Evolutionary conservation across 2,329 filamentous ascomycete genomes (phyloP).

Genomic region (Exophiala sp.): DNA sequence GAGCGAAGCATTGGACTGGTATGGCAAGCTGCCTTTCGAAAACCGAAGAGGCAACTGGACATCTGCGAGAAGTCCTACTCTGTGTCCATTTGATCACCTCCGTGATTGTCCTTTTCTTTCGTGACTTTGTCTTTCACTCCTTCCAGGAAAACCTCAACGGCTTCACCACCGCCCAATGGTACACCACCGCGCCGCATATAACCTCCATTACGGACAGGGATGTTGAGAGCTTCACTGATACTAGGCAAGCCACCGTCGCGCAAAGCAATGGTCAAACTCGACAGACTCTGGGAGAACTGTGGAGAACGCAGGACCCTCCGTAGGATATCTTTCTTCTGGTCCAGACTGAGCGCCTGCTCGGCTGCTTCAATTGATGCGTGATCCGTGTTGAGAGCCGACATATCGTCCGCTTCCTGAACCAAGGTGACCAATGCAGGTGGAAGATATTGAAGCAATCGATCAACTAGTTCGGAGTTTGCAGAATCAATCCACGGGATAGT

Average conservation of each 20-base stretch:
- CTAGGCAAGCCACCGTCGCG: constrained; percentile 85
- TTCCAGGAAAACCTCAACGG: constrained; percentile 84
- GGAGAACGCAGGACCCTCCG: constrained; percentile 79
- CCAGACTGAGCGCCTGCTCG: constrained; percentile 63
- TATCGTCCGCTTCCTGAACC: constrained; percentile 59
- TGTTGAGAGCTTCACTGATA: constrained; percentile 75
- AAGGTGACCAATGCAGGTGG: constrained; percentile 74
- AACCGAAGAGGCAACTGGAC: too few relatives aligned
- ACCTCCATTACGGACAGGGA: constrained; percentile 79
- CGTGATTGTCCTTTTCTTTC: constrained; percentile 29
- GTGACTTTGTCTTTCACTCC: constrained; percentile 76
- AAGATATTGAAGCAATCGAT: constrained; percentile 69
- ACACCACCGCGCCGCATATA: constrained; percentile 70
- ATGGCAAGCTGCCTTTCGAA: too few relatives aligned
- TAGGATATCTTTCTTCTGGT: constrained; percentile 74
- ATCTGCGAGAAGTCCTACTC: constrained; percentile 30
- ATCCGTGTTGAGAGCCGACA: constrained; percentile 60
- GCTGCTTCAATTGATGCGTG: constrained; percentile 65
- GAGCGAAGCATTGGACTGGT: too few relatives aligned
- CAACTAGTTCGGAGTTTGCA: constrained; percentile 57
- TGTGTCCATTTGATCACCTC: constrained; percentile 40
- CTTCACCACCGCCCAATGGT: constrained; percentile 80
- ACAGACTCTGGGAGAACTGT: constrained; percentile 81
- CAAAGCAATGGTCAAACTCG: constrained; percentile 78
- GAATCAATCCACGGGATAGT: constrained; percentile 73